Conservation (phyloP, 805 yeast species). For the Jamesozyma lodderae region DNA sequence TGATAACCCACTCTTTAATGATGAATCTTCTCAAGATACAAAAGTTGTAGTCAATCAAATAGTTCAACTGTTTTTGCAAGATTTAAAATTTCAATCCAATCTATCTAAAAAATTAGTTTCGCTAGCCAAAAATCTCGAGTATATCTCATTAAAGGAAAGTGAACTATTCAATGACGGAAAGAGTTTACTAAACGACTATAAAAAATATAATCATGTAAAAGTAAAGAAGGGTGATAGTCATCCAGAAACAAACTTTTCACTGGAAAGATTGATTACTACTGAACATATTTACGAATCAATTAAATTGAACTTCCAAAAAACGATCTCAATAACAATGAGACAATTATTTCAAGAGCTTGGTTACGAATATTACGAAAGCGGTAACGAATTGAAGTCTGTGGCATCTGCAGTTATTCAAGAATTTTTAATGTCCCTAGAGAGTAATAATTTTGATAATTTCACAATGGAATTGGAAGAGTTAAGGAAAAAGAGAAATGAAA, state of each 20-base stretch:
- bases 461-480: conserved; percentile 19
- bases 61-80: conserved; percentile 18
- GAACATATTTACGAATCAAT: conserved; percentile 14
- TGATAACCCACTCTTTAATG: background rate
- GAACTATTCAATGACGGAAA: conserved; percentile 17
- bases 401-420: conserved; percentile 15
- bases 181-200: conserved; percentile 12
- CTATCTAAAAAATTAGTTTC: conserved; percentile 12
- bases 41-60: conserved; percentile 12
- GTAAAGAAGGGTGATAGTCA: conserved; percentile 16
- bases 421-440: conserved; percentile 15
- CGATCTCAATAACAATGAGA: conserved; percentile 19
- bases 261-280: conserved; percentile 16
- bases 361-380: conserved; percentile 18
- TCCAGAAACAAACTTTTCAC: conserved; percentile 18
- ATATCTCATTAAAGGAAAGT: conserved; percentile 19
- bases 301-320: conserved; percentile 18
- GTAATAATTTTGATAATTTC: conserved; percentile 11
- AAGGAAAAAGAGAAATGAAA: conserved; percentile 18
- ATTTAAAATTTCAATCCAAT: conserved; percentile 16
- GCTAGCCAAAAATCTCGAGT: conserved; percentile 16
- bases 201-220: conserved; percentile 13
- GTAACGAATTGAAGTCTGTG: conserved; percentile 19
- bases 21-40: conserved; percentile 1
- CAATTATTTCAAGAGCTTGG: conserved; percentile 19